A percentile compares a stretch with the other conserved stretches of the same genome.
Evolutionary conservation across 495 filamentous ascomycete species (phyloP).

Genomic region (Aspergillus olivimuriae): DNA sequence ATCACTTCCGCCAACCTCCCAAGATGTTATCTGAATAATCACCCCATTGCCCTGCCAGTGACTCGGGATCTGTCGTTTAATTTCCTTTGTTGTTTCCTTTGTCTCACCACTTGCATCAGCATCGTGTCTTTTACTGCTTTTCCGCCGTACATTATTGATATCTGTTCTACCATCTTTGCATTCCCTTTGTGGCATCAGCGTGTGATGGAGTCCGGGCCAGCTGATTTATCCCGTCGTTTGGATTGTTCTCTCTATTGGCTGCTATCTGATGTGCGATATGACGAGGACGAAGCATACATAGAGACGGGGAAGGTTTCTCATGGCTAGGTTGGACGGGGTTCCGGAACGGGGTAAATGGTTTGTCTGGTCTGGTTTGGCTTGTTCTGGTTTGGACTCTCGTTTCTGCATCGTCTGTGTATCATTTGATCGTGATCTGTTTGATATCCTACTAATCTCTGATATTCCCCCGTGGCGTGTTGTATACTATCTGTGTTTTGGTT

Average conservation of each 20-base stretch:
- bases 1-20: constrained; percentile 4
- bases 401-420: background rate
- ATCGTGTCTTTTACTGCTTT: background rate
- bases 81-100: constrained; percentile 14
- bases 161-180: constrained; percentile 11
- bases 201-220: constrained; percentile 32
- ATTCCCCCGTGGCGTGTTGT: background rate
- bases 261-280: constrained; percentile 15
- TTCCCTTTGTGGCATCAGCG: constrained; percentile 17
- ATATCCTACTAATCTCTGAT: background rate
- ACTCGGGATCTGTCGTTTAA: constrained; percentile 1
- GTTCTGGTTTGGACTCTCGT: background rate
- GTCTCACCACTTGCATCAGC: background rate
- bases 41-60: background rate
- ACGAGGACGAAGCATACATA: constrained; percentile 15
- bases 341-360: constrained; percentile 4
- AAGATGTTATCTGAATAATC: too few relatives aligned
- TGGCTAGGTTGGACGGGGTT: constrained; percentile 9
- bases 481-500: too few relatives aligned
- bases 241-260: constrained; percentile 13
- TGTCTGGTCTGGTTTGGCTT: constrained; percentile 5
- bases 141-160: background rate
- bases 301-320: constrained; percentile 10
- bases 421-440: background rate
- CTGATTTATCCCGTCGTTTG: constrained; percentile 19